phyloP scores from a whole-genome alignment of 2,329 filamentous ascomycete genomes.

The Nothophaeocryptopus gaeumannii region DNA sequence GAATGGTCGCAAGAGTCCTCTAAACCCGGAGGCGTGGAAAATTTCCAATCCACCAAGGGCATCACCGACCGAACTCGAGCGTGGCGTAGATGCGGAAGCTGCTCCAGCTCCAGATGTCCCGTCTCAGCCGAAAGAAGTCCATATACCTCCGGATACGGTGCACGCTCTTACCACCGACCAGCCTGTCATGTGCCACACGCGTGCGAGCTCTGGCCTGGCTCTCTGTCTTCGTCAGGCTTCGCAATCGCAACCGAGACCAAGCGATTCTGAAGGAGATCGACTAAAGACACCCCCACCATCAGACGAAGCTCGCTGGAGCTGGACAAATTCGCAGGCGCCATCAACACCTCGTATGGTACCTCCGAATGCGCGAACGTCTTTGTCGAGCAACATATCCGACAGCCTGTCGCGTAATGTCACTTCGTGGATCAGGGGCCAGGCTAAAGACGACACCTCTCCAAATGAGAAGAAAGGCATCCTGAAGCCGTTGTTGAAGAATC shows the following conservation, averaged over 20 bases:
- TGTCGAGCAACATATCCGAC: constrained; percentile 1
- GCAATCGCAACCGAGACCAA: not conserved
- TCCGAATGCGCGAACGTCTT: constrained; percentile 2
- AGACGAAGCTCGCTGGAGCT: constrained; percentile 2
- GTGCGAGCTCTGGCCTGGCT: not conserved
- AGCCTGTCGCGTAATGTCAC: constrained; percentile 3
- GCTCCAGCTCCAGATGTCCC: not conserved
- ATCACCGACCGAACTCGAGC: not conserved
- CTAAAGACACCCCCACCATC: not conserved
- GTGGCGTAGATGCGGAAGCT: not conserved
- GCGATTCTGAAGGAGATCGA: not conserved
- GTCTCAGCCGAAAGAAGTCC: too few relatives aligned
- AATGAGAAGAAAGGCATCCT: not conserved
- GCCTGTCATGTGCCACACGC: not conserved
- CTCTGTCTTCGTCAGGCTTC: not conserved
- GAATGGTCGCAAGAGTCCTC: not conserved
- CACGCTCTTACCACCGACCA: not conserved
- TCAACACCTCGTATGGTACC: constrained; percentile 25
- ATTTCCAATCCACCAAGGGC: constrained; percentile 11
- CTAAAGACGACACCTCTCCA: not conserved
- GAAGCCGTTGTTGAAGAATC: constrained; percentile 17
- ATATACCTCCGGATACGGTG: not conserved
- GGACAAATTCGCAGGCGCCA: constrained; percentile 20
- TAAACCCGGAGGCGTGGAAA: constrained; percentile 7
- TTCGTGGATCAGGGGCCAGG: constrained; percentile 9